A percentile compares a stretch with the other conserved stretches of the same genome.
These are phyloP conservation scores for Microbotryum scabiosae DNA, from an alignment of 1,284 basidiomycete genomes.

Conservation along the genomic window DNA sequence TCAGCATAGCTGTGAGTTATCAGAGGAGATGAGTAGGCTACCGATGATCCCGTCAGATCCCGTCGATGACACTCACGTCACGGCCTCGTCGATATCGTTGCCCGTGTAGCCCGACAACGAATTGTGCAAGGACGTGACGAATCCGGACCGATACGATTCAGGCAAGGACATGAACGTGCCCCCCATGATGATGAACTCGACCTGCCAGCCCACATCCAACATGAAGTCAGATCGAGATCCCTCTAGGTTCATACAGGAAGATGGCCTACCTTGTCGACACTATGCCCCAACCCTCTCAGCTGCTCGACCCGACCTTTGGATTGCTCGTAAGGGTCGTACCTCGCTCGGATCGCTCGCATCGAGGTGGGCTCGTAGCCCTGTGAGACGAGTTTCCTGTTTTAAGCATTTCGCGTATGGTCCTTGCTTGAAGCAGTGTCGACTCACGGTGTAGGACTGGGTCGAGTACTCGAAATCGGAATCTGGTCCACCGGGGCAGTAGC, in stretches of 20 bases:
- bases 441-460: slow-evolving; percentile 53
- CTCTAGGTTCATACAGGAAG: too few species aligned
- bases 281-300: slow-evolving; percentile 86
- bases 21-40: neutral
- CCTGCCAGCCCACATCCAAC: slow-evolving; percentile 44
- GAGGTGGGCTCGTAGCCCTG: slow-evolving; percentile 61
- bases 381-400: neutral
- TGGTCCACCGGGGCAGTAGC: slow-evolving; percentile 98
- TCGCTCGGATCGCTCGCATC: slow-evolving; percentile 95
- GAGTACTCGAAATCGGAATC: slow-evolving; percentile 99
- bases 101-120: slow-evolving; percentile 92
- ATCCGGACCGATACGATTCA: slow-evolving; percentile 86
- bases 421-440: slow-evolving; percentile 62
- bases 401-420: slow-evolving; percentile 39
- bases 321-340: slow-evolving; percentile 99
- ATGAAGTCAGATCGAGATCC: too few species aligned
- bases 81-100: slow-evolving; percentile 88
- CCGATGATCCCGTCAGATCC: too few species aligned
- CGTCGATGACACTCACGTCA: slow-evolving; percentile 49
- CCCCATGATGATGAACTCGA: slow-evolving; percentile 98
- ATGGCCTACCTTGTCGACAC: slow-evolving; percentile 75
- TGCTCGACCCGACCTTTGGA: slow-evolving; percentile 91
- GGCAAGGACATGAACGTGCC: slow-evolving; percentile 99
- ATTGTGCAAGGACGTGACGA: slow-evolving; percentile 94
- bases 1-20: slow-evolving; percentile 65